These are phyloP conservation scores for Exophiala alcalophila DNA, from an alignment of 2,329 filamentous ascomycete species.

Conservation along the genomic window DNA sequence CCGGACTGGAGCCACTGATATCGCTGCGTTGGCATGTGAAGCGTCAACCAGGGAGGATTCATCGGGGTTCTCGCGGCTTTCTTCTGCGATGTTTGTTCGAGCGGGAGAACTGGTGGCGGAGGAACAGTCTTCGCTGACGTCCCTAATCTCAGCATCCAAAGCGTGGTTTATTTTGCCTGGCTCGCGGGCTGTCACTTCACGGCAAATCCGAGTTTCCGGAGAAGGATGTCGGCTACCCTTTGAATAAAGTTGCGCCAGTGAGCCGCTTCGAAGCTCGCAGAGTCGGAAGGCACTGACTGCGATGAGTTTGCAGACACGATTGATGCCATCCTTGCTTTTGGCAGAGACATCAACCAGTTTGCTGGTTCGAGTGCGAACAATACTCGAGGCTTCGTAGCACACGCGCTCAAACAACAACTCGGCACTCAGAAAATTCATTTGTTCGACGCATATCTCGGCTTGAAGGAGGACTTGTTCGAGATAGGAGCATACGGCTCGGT, in stretches of 20 bases:
- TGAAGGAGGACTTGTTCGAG: conserved; percentile 22
- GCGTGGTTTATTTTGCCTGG: background rate
- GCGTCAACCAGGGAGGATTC: background rate
- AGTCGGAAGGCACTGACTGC: conserved; percentile 25
- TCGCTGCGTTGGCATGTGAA: background rate
- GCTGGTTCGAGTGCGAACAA: conserved; percentile 24
- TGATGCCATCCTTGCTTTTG: conserved; percentile 23
- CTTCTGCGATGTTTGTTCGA: background rate
- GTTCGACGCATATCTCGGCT: conserved; percentile 19
- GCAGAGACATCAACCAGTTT: conserved; percentile 24
- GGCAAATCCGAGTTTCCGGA: background rate
- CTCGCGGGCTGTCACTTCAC: background rate
- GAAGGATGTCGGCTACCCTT: conserved; percentile 1
- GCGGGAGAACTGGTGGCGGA: background rate
- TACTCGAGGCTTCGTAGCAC: conserved; percentile 22
- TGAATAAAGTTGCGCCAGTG: conserved; percentile 8
- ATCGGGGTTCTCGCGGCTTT: background rate
- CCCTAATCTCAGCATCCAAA: background rate
- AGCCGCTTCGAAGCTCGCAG: conserved; percentile 25
- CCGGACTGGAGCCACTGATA: background rate
- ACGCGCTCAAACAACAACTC: conserved; percentile 22
- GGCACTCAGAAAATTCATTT: conserved; percentile 13
- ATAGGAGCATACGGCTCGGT: conserved; percentile 21
- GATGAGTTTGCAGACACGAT: conserved; percentile 26
- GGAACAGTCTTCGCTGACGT: conserved; percentile 1